Evolutionary conservation across 805 yeast species (phyloP), one percentile per base, ranked within the genome.

Genomic region (Pichia membranifaciens): DNA sequence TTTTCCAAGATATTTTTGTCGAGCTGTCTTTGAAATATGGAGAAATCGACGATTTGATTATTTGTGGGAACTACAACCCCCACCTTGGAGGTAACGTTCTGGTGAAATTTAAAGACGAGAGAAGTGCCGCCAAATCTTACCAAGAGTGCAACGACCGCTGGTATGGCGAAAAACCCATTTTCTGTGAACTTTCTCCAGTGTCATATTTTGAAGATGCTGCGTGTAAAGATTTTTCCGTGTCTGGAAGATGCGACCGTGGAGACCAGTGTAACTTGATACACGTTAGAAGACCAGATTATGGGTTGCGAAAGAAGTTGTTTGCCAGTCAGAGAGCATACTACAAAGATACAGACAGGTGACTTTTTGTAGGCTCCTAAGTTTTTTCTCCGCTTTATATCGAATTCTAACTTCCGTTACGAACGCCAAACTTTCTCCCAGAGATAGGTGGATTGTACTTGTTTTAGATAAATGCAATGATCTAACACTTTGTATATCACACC

Each of bases 211-310:
- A 73, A 39, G 93, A 83, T 47, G 84, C 95, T 12, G 73, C 78
- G 46, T 90, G 98, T 60, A 71, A 87, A 36, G 84, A 84, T 38
- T 82, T 83, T 58, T 87, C 82, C 7, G 15, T 16, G 34, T 65
- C 71, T 2, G 65, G 72, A 21, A 68, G 67, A 13, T 90, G 98
- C 60, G 76, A 73, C n/a, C 74, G 97, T 60, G 91, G 89, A 2
- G 85, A 82, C 29, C 75, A 77, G 58, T 90, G 98, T 66, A 90
- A 90, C 64, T 89, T 86, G 64, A 84, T 88, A 76, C 98, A 90
- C 63, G 73, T 82, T 3, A 72, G 81, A 55, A 65, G 72, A 34
- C 87, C 95, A 0, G 60, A 76, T 2, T 58, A 58, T 6, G 45
- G 29, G 5, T 36, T 61, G 4, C 57, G 55, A 32, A 49, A 54